Evolutionary conservation across 495 filamentous ascomycete genomes (phyloP).

Genomic region (Aspergillus homomorphus): DNA sequence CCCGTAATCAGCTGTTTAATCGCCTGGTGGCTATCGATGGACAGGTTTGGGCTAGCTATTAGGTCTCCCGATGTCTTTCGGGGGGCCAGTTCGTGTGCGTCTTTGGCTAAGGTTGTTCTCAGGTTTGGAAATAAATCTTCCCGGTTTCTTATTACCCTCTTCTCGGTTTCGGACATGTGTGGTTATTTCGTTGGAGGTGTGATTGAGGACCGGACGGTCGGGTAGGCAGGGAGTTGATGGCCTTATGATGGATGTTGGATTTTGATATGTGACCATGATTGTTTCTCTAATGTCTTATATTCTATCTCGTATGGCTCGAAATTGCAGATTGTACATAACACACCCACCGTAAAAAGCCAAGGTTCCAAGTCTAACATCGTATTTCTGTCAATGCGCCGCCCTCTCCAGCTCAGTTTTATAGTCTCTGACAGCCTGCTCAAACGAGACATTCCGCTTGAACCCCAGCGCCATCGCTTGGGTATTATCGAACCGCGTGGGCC

Average conservation of each 20-base stretch:
- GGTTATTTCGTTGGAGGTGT: not conserved
- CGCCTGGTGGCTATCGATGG: slow-evolving; percentile 75
- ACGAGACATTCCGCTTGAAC: slow-evolving; percentile 53
- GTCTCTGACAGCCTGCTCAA: slow-evolving; percentile 55
- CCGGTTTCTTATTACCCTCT: not conserved
- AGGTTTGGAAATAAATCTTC: slow-evolving; percentile 18
- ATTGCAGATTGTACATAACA: not conserved
- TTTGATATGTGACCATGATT: not conserved
- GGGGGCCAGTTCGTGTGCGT: not conserved
- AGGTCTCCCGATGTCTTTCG: slow-evolving; percentile 14
- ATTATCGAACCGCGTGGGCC: slow-evolving; percentile 66
- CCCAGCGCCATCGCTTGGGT: slow-evolving; percentile 55
- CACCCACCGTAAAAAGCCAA: not conserved
- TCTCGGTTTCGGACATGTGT: not conserved
- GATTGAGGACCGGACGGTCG: not conserved
- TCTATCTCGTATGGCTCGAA: not conserved
- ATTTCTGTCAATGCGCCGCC: too few relatives aligned
- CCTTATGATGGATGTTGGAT: not conserved
- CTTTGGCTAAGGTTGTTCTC: slow-evolving; percentile 15
- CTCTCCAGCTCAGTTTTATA: slow-evolving; percentile 43
- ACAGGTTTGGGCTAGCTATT: slow-evolving; percentile 88
- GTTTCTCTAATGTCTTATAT: not conserved
- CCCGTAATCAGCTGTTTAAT: slow-evolving; percentile 84
- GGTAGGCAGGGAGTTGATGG: too few relatives aligned
- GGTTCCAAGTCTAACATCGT: too few relatives aligned